These are phyloP conservation scores for Termitomyces sp. DNA, from an alignment of 768 basidiomycete species.

Conservation along the genomic window DNA sequence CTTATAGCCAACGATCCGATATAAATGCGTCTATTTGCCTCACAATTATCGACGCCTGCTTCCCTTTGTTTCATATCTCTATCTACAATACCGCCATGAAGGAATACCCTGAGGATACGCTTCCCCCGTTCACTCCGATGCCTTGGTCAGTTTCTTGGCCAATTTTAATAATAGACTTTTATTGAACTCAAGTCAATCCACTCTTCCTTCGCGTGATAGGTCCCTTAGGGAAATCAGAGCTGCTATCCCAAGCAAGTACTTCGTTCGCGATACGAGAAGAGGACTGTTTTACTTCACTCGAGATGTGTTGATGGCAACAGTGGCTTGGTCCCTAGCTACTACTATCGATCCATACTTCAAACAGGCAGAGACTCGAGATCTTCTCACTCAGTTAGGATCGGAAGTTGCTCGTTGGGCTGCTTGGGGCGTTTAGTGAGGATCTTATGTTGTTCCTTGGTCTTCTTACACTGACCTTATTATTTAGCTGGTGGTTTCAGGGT, in stretches of 20 bases:
- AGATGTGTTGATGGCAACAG: conserved; percentile 38
- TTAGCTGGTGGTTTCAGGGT: conserved; percentile 58
- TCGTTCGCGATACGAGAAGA: conserved; percentile 34
- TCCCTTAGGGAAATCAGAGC: conserved; percentile 43
- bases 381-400: conserved; percentile 28
- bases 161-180: too few relatives aligned
- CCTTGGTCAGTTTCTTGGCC: conserved; percentile 28
- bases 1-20: neutral
- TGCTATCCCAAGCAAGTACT: conserved; percentile 41
- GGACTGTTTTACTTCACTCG: conserved; percentile 38
- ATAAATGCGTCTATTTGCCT: neutral
- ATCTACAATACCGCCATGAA: conserved; percentile 7
- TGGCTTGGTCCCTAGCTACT: conserved; percentile 36
- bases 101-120: conserved; percentile 31
- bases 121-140: conserved; percentile 41
- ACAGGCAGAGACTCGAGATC: conserved; percentile 12
- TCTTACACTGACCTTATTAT: neutral
- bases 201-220: conserved; percentile 20
- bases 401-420: conserved; percentile 34
- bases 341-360: conserved; percentile 39
- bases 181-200: neutral
- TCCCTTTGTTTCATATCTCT: neutral
- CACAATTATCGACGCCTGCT: neutral
- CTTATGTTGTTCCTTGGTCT: neutral
- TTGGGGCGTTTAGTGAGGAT: conserved; percentile 42